A percentile compares a stretch with the other conserved stretches of the same genome.
Evolutionary conservation across 1,284 basidiomycete genomes (phyloP).

Genomic region (Austroboletus niveus): DNA sequence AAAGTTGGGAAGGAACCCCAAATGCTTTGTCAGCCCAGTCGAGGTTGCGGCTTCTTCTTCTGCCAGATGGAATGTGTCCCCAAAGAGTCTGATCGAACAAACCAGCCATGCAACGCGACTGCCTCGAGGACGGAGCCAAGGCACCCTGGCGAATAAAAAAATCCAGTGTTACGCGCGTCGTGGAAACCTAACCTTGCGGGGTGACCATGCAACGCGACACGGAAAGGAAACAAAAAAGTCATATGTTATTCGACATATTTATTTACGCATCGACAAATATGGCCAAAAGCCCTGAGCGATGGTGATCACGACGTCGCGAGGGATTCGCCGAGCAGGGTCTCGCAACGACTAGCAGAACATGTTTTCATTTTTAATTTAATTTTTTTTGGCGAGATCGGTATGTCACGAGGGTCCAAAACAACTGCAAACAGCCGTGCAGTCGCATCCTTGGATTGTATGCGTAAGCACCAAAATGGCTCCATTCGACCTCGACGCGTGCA

Average conservation of each 20-base stretch:
- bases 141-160: conserved; percentile 28
- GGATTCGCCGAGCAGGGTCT: conserved; percentile 9
- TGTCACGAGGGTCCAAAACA: conserved; percentile 34
- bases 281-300: conserved; percentile 14
- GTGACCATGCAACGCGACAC: conserved; percentile 5
- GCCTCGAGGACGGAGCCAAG: conserved; percentile 37
- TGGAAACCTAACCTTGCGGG: conserved; percentile 32
- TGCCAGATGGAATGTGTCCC: conserved; percentile 9
- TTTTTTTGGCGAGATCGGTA: conserved; percentile 8
- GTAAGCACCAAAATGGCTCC: conserved; percentile 63
- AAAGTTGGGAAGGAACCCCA: conserved; percentile 8
- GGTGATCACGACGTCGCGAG: not conserved
- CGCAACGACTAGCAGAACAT: not conserved
- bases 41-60: conserved; percentile 9
- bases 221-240: conserved; percentile 3
- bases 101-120: conserved; percentile 28
- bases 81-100: conserved; percentile 18
- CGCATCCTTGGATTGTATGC: conserved; percentile 1
- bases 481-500: conserved; percentile 95
- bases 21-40: conserved; percentile 17
- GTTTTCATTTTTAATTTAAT: conserved; percentile 8
- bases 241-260: conserved; percentile 12
- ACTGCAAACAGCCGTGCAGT: conserved; percentile 34
- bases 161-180: conserved; percentile 29
- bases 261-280: conserved; percentile 19